Base-by-base conservation (phyloP, 768 basidiomycete genomes). In the Dentipellis sp. region DNA sequence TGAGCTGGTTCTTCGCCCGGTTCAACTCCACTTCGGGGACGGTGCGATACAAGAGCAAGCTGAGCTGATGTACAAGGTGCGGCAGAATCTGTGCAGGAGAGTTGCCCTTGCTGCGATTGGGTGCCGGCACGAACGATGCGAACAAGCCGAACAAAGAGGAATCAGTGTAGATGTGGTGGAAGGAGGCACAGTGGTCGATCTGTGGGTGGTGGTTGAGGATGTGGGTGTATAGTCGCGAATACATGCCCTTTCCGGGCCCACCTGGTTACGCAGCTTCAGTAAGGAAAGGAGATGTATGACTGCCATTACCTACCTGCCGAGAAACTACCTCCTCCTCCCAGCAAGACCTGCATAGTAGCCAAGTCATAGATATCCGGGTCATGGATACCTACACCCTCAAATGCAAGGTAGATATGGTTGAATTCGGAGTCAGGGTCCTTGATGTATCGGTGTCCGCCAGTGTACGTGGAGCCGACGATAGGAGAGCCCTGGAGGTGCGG, bases 211-310 rank as follows among this genome's bases (percentile, higher is more conserved):
- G 88, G 69, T 98, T 97, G 56, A 98, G 83, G 64, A 98, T 92
- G 67, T 93, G 85, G 10, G 93, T 95, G 74, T 98, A 97, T 29
- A 97, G 73, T 22, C 95, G 86, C 36, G 94, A 93, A 77, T 97
- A 98, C 95, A 98, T 98, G 64, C 95, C 95, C 74, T 98, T 98
- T 14, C 95, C 95, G 2, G 95, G 95, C 3, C 95, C 95, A 60
- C 95, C 93, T 80, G 63, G 21, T 38, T 53, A 62, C 53, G 55
- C 51, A 53, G 52, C 36, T 54, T 40, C 54, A 47, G 52, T 46
- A 6, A 35, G 50, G 36, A 55, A 7, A 48, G 36, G 4, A 9
- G 9, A 8, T 16, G 21, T 29, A 14, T 37, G 9, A 21, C 17
- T 6, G 52, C 19, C 58, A 29, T 17, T 9, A 59, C 74, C 40